Percentiles rank a stretch among this genome's conserved stretches.
These are phyloP conservation scores for Canariomyces notabilis DNA, from an alignment of 2,329 filamentous ascomycete species.

Conservation along the genomic window DNA sequence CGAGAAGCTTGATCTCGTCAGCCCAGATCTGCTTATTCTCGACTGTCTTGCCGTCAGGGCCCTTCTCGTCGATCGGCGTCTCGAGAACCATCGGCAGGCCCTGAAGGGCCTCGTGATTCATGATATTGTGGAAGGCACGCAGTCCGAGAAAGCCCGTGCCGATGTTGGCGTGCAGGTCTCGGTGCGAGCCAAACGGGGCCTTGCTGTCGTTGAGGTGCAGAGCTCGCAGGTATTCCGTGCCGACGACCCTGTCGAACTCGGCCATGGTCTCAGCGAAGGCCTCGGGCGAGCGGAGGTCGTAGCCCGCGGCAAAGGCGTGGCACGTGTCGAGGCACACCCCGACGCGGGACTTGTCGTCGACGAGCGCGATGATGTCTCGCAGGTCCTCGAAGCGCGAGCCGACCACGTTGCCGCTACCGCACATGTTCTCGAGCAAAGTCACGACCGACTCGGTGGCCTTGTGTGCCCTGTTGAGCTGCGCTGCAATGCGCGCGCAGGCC, in stretches of 20 bases:
- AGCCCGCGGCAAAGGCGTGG: slow-evolving; percentile 90
- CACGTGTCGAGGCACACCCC: slow-evolving; percentile 97
- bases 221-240: slow-evolving; percentile 72
- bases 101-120: slow-evolving; percentile 75
- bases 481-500: slow-evolving; percentile 74
- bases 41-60: slow-evolving; percentile 57
- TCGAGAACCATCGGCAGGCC: slow-evolving; percentile 88
- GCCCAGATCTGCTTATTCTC: slow-evolving; percentile 87
- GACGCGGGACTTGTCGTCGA: slow-evolving; percentile 77
- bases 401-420: slow-evolving; percentile 79
- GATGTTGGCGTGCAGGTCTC: slow-evolving; percentile 93
- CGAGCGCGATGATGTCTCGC: slow-evolving; percentile 71
- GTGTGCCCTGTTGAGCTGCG: slow-evolving; percentile 77
- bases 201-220: slow-evolving; percentile 96
- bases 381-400: slow-evolving; percentile 84
- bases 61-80: slow-evolving; percentile 80
- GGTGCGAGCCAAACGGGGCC: slow-evolving; percentile 72
- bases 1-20: slow-evolving; percentile 88
- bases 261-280: slow-evolving; percentile 69
- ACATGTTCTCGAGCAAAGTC: slow-evolving; percentile 94
- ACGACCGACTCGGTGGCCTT: slow-evolving; percentile 69
- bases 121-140: slow-evolving; percentile 81
- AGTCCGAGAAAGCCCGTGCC: slow-evolving; percentile 91
- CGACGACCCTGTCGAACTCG: slow-evolving; percentile 73
- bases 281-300: slow-evolving; percentile 74